Base-by-base conservation (phyloP, 192 early-diverging fungal genomes). In the Rhizoclosmatium globosum region DNA sequence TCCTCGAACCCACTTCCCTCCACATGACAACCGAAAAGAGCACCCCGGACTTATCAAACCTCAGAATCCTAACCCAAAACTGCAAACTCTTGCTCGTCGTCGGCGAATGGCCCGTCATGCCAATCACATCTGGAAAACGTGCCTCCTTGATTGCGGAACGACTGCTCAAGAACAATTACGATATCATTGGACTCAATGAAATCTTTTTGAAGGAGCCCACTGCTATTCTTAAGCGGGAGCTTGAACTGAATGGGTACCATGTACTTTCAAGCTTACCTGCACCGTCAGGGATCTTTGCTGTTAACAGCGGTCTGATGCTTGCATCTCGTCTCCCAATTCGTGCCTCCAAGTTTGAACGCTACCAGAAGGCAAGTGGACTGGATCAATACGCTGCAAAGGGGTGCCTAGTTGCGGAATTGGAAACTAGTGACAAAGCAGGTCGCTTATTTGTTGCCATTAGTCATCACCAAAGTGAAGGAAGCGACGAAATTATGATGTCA, bases 91-190 rank as follows among this genome's bases (percentile, higher is more conserved):
- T 64, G 1, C 13, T 64, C 62, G 19, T 64, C n/a, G 62, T 64
- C 9, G 62, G 62, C 13, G 62, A 64, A 64, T 64, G 62, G 62
- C 62, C 62, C 62, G 62, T 64, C 19, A 64, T 64, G 62, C 19
- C 19, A 17, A 64, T 64, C 19, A 23, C 62, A 31, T 17, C 62
- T 17, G n/a, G n/a, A 15, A 38, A 15, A 9, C 17, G 62, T 11
- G 62, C 62, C 17, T 38, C n/a, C 1, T 64, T 64, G 19, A 17
- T 64, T 11, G 62, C 62, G n/a, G 62, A 64, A 9, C 17, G 38
- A 38, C 31, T 64, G 13, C 31, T 64, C 19, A 38, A 15, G 62
- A 15, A 38, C n/a, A 17, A 38, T 31, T 31, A 11, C 62, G 62
- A 64, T 38, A 38, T 64, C 38, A 38, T 64, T 64, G 62, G 62